phyloP scores from a whole-genome alignment of 441 rosid genomes.

The Erodium texanum region DNA sequence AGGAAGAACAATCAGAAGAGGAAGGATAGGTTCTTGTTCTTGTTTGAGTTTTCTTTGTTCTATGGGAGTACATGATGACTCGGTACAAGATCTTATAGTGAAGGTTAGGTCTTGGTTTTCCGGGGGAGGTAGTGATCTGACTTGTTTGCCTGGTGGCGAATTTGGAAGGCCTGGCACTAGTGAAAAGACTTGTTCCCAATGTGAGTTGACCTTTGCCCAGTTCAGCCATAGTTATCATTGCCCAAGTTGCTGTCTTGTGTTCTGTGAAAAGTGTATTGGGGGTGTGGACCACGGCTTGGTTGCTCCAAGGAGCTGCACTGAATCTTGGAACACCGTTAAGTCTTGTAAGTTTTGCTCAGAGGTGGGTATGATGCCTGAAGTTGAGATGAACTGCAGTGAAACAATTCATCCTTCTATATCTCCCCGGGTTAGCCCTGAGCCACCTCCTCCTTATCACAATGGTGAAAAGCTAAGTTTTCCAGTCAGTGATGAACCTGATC shows the following conservation, averaged over 20 bases:
- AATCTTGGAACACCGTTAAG: constrained; percentile 51
- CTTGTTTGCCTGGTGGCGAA: constrained; percentile 16
- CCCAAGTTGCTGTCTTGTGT: constrained; percentile 80
- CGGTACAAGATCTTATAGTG: constrained; percentile 55
- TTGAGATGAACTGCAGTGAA: constrained; percentile 37
- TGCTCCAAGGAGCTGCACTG: constrained; percentile 45
- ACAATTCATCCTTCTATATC: constrained; percentile 42
- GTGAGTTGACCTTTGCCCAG: constrained; percentile 70
- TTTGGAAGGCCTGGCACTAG: constrained; percentile 98
- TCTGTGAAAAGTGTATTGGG: constrained; percentile 79
- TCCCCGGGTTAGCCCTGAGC: constrained; percentile 53
- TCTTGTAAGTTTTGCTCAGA: constrained; percentile 88
- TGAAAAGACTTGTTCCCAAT: constrained; percentile 88
- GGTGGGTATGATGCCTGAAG: constrained; percentile 45
- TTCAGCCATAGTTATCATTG: constrained; percentile 87
- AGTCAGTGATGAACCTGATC: constrained; percentile 13
- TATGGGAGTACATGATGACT: constrained; percentile 76
- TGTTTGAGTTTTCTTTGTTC: constrained; percentile 32
- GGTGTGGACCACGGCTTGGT: constrained; percentile 36
- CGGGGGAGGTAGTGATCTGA: constrained; percentile 47
- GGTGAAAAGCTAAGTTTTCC: constrained; percentile 10
- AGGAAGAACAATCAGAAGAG: constrained; percentile 16
- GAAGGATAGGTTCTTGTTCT: constrained; percentile 21
- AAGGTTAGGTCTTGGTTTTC: constrained; percentile 74
- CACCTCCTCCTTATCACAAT: constrained; percentile 39